These are phyloP conservation scores for Entophlyctis luteolus DNA, from an alignment of 192 early-diverging fungal genomes.

Conservation along the genomic window DNA sequence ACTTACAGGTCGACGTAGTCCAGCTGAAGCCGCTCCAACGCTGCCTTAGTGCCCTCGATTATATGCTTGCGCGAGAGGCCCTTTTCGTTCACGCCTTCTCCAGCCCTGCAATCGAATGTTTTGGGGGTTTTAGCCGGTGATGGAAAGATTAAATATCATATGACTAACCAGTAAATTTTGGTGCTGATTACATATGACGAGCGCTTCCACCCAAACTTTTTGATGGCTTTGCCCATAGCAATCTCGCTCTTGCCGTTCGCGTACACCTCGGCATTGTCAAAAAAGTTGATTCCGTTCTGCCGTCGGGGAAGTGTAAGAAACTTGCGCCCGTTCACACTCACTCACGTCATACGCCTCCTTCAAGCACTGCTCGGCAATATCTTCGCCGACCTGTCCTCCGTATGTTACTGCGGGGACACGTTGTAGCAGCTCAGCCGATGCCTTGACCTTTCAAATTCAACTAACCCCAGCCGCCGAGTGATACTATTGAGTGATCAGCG, in stretches of 20 bases:
- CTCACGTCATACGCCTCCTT: constrained; percentile 19
- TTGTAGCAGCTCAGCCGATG: constrained; percentile 23
- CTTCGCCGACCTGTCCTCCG: constrained; percentile 1
- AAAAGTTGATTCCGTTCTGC: constrained; percentile 71
- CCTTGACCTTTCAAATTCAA: constrained; percentile 68
- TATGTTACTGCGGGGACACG: not conserved
- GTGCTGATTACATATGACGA: constrained; percentile 74
- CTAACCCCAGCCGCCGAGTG: not conserved
- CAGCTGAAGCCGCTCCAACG: constrained; percentile 56
- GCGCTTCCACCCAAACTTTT: constrained; percentile 68
- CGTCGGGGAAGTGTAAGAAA: not conserved
- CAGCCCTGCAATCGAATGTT: constrained; percentile 1
- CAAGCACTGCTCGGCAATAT: not conserved
- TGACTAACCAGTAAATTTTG: constrained; percentile 51
- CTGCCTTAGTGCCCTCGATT: constrained; percentile 75
- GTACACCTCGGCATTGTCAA: constrained; percentile 47
- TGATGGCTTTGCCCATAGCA: constrained; percentile 73
- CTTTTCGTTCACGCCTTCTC: constrained; percentile 64
- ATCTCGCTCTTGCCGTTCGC: constrained; percentile 65
- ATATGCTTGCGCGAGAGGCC: constrained; percentile 84
- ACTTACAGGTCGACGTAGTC: constrained; percentile 56
- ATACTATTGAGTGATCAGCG: not conserved
- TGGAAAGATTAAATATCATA: not conserved
- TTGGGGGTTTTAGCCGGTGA: not conserved
- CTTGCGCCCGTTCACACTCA: not conserved